Percentiles rank a stretch among this genome's conserved stretches.
Evolutionary conservation across 495 filamentous ascomycete genomes (phyloP).

Genomic region (Penicillium coffeae): DNA sequence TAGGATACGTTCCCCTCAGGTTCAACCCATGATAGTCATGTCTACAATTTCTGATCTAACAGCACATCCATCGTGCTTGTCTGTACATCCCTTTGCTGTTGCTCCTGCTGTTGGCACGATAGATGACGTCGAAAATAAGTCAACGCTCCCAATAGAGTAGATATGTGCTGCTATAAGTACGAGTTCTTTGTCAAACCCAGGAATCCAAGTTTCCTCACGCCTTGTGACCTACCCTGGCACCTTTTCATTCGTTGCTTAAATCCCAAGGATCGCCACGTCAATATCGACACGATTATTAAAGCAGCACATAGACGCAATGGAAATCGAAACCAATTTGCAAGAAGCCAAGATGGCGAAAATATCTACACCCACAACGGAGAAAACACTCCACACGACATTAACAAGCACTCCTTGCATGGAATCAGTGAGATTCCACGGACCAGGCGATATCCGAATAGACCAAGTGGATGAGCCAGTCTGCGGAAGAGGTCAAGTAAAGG

Average conservation of each 20-base stretch:
- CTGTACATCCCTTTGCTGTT: background rate
- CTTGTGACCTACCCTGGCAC: too few species aligned
- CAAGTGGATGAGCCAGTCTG: slow-evolving; percentile 13
- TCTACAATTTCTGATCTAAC: too few species aligned
- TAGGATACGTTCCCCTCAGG: background rate
- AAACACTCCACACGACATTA: slow-evolving; percentile 5
- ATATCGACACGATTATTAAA: too few species aligned
- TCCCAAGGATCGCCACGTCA: too few species aligned
- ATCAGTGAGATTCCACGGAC: slow-evolving; percentile 15
- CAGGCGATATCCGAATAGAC: slow-evolving; percentile 12
- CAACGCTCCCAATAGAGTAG: background rate
- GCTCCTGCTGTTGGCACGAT: background rate
- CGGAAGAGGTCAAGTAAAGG: slow-evolving; percentile 15
- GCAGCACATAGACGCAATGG: too few species aligned
- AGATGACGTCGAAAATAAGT: background rate
- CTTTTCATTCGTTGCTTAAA: too few species aligned
- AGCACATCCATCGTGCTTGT: background rate
- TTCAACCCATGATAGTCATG: too few species aligned
- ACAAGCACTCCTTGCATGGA: slow-evolving; percentile 6
- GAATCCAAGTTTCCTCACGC: too few species aligned
- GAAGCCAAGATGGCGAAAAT: background rate
- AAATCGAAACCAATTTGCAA: too few species aligned
- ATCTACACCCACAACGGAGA: background rate
- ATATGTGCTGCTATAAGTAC: background rate
- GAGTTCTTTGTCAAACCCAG: too few species aligned